phyloP scores from a whole-genome alignment of 176 grass and related monocot genomes.

The Ananas comosus region DNA sequence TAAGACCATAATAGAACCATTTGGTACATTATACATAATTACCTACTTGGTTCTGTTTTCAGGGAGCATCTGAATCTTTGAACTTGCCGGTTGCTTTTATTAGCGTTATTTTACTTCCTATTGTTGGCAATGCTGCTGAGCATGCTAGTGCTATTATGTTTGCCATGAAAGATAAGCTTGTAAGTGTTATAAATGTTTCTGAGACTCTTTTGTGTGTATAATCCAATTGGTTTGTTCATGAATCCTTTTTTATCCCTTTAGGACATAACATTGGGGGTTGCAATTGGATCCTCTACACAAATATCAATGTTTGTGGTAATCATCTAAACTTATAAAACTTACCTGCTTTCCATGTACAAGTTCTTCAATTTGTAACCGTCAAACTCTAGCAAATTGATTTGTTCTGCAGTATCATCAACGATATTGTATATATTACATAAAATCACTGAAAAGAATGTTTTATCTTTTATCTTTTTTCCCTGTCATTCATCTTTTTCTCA shows the following conservation, averaged over 20 bases:
- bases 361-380: slow-evolving; percentile 1
- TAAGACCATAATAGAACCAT: background rate
- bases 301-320: slow-evolving; percentile 99
- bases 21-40: slow-evolving; percentile 1
- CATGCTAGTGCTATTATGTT: slow-evolving; percentile 99
- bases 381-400: background rate
- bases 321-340: slow-evolving; percentile 13
- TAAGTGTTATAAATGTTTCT: slow-evolving; percentile 24
- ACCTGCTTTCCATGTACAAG: slow-evolving; percentile 13
- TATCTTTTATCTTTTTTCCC: no score
- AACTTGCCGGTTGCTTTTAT: slow-evolving; percentile 93
- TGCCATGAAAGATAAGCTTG: slow-evolving; percentile 99
- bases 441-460: no score
- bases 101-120: slow-evolving; percentile 98
- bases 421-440: no score
- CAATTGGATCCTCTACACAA: slow-evolving; percentile 95
- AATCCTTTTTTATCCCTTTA: slow-evolving; percentile 28
- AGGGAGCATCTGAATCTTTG: slow-evolving; percentile 92
- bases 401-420: background rate
- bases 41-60: slow-evolving; percentile 27
- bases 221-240: slow-evolving; percentile 15
- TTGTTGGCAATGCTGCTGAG: slow-evolving; percentile 95
- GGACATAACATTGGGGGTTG: slow-evolving; percentile 95
- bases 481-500: no score
- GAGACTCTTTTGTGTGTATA: slow-evolving; percentile 3